Conservation (phyloP, 164 flowering plant species). For the Warburgia ugandensis region DNA sequence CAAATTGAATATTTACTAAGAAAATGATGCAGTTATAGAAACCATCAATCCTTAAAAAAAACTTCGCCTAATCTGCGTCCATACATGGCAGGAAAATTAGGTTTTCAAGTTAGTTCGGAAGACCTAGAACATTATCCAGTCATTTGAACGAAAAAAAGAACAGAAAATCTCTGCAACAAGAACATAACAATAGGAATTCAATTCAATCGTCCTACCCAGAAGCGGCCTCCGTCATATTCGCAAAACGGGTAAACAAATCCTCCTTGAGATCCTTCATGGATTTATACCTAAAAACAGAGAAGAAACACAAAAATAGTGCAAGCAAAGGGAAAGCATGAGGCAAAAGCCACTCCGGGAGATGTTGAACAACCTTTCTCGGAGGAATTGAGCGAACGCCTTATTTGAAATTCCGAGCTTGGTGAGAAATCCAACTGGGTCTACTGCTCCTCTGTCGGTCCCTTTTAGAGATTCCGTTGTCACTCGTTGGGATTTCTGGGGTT, state of each 20-base stretch:
- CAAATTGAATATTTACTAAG: background rate
- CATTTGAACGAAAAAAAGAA: background rate
- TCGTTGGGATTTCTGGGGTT: conserved; percentile 14
- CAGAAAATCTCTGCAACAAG: background rate
- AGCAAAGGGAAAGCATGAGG: background rate
- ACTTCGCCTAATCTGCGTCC: background rate
- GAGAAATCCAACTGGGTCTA: conserved; percentile 85
- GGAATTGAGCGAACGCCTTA: conserved; percentile 67
- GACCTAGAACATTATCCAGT: background rate
- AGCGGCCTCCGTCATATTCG: conserved; percentile 50
- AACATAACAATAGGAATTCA: background rate
- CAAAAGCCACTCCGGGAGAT: background rate
- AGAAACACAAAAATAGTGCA: background rate
- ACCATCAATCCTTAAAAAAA: background rate
- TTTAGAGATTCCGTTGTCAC: conserved; percentile 9
- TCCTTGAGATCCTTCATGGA: conserved; percentile 63
- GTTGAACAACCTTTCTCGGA: conserved; percentile 63
- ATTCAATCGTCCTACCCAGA: conserved; percentile 45
- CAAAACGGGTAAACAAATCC: conserved; percentile 40
- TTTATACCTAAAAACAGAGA: conserved; percentile 50
- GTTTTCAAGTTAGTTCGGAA: background rate
- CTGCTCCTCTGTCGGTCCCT: conserved; percentile 26
- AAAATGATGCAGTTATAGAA: background rate
- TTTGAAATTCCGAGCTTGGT: conserved; percentile 55
- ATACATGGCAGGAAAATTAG: background rate